Evolutionary conservation across 73 alveolate species (phyloP).

Genomic region (Urostyla sp.): DNA sequence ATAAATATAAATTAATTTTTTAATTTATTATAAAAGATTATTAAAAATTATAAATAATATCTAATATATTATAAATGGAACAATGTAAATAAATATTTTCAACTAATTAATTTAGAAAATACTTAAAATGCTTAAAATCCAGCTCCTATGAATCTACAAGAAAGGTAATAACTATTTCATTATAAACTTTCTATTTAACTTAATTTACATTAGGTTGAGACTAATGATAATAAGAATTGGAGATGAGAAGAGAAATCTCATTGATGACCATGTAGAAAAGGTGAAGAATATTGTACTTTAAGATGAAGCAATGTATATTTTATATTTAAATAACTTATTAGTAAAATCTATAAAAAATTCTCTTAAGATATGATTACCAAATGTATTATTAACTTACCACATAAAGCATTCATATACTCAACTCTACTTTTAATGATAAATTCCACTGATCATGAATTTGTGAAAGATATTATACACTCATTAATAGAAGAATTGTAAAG

Average conservation of each 20-base stretch:
- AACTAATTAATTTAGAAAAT: no score
- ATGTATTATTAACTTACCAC: constrained; percentile 29
- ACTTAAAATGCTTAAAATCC: no score
- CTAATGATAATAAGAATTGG: constrained; percentile 51
- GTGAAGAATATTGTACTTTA: constrained; percentile 10
- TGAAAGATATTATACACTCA: background rate
- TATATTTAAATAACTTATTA: no score
- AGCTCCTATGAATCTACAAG: no score
- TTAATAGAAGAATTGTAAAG: no score
- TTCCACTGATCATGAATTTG: background rate
- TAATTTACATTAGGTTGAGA: background rate
- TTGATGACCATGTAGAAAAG: constrained; percentile 35
- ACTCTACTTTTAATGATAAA: constrained; percentile 15
- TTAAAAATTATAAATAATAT: no score
- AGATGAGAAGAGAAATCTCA: constrained; percentile 28
- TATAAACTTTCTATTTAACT: no score
- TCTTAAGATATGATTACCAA: constrained; percentile 2
- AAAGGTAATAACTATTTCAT: no score
- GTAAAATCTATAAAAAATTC: constrained; percentile 2
- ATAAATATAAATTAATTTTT: no score
- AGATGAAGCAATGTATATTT: constrained; percentile 5
- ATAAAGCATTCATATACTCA: constrained; percentile 20
- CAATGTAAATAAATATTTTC: no score
- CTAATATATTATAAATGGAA: no score
- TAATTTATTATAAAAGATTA: no score